Conservation (phyloP, 768 basidiomycete species). For the Auricularia sp. region DNA sequence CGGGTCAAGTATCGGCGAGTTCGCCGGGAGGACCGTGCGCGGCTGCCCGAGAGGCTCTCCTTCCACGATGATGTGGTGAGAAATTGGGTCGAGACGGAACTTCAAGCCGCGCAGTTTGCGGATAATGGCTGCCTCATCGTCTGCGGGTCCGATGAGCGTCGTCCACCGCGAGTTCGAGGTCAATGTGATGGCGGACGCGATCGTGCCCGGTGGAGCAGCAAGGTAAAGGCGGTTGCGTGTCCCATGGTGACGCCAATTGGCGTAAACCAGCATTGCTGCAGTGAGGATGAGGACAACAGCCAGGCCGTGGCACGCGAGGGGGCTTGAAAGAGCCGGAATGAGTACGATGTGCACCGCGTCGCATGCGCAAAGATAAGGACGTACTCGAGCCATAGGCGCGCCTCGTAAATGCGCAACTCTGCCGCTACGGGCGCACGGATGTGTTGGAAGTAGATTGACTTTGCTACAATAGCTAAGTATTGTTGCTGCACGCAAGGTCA, state of each 20-base stretch:
- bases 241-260: constrained; percentile 40
- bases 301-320: constrained; percentile 43
- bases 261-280: constrained; percentile 36
- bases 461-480: constrained; percentile 48
- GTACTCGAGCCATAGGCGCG: constrained; percentile 50
- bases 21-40: background rate
- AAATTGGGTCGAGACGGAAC: constrained; percentile 40
- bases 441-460: constrained; percentile 47
- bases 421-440: constrained; percentile 30
- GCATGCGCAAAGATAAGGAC: constrained; percentile 15
- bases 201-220: constrained; percentile 47
- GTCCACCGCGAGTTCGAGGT: constrained; percentile 56
- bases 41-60: background rate
- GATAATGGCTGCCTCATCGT: constrained; percentile 35
- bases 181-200: constrained; percentile 46
- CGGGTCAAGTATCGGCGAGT: background rate
- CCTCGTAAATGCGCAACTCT: constrained; percentile 29
- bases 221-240: constrained; percentile 42
- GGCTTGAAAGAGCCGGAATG: constrained; percentile 24
- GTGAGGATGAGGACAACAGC: constrained; percentile 38
- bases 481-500: constrained; percentile 15
- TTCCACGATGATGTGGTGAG: background rate
- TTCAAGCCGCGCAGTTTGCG: constrained; percentile 40
- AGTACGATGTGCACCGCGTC: background rate
- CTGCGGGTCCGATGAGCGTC: constrained; percentile 49